Evolutionary conservation across 257 asterid species (phyloP).

Genomic region (Petunia secreta): DNA sequence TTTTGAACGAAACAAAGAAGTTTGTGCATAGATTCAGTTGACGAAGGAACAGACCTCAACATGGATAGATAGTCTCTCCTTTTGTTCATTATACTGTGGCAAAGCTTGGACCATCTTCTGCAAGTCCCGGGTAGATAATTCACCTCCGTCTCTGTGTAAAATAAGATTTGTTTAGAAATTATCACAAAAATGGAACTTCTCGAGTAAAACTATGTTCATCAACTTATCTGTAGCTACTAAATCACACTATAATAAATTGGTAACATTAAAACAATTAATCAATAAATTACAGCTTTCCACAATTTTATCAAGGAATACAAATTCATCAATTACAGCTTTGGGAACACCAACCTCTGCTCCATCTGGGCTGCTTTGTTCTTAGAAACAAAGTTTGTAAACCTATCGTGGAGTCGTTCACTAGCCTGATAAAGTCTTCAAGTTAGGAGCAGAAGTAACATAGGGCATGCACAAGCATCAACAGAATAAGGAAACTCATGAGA

Average conservation of each 20-base stretch:
- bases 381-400: slow-evolving; percentile 78
- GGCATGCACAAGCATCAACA: slow-evolving; percentile 19
- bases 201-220: not conserved
- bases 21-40: slow-evolving; percentile 27
- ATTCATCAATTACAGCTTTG: slow-evolving; percentile 5
- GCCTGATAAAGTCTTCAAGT: slow-evolving; percentile 57
- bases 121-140: slow-evolving; percentile 88
- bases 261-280: not conserved
- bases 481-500: slow-evolving; percentile 27
- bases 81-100: slow-evolving; percentile 92
- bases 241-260: slow-evolving; percentile 25
- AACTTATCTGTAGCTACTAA: not conserved
- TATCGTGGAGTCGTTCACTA: slow-evolving; percentile 81
- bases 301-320: not conserved
- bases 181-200: not conserved
- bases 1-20: slow-evolving; percentile 16
- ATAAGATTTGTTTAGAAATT: slow-evolving; percentile 33
- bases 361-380: slow-evolving; percentile 99
- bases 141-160: slow-evolving; percentile 78
- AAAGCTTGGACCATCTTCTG: slow-evolving; percentile 98
- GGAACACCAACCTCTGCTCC: slow-evolving; percentile 75
- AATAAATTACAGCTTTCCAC: slow-evolving; percentile 7
- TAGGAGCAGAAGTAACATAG: slow-evolving; percentile 31
- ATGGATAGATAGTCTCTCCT: slow-evolving; percentile 88
- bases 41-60: slow-evolving; percentile 70